Percentiles rank a stretch among this genome's conserved stretches.
These are phyloP conservation scores for Talaromyces wortmannii DNA, from an alignment of 495 filamentous ascomycete genomes.

Conservation along the genomic window DNA sequence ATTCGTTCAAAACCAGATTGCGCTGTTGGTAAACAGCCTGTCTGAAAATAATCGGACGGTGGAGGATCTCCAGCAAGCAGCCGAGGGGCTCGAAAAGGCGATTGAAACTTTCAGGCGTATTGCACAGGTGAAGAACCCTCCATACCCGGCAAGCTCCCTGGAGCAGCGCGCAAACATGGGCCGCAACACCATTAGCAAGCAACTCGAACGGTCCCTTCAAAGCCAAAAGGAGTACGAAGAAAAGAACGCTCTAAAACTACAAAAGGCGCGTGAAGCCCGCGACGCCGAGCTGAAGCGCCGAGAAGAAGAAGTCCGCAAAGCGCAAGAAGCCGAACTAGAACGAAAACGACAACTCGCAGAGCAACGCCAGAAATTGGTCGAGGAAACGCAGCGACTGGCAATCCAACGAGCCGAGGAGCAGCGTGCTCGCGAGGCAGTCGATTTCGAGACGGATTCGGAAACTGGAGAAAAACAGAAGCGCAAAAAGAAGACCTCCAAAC, in stretches of 20 bases:
- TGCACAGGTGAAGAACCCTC: slow-evolving; percentile 73
- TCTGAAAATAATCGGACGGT: slow-evolving; percentile 69
- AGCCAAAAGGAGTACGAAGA: slow-evolving; percentile 88
- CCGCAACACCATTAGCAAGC: slow-evolving; percentile 82
- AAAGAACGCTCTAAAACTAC: slow-evolving; percentile 78
- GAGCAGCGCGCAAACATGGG: slow-evolving; percentile 97
- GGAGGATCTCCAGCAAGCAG: slow-evolving; percentile 69
- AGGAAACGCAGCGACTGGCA: slow-evolving; percentile 65
- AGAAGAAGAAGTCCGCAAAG: slow-evolving; percentile 63
- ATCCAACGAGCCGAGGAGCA: slow-evolving; percentile 69
- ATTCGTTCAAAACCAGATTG: slow-evolving; percentile 92
- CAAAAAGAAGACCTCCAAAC: slow-evolving; percentile 53
- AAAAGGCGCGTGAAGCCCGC: slow-evolving; percentile 64
- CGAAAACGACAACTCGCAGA: slow-evolving; percentile 70
- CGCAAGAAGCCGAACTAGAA: slow-evolving; percentile 59
- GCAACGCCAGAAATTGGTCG: slow-evolving; percentile 71
- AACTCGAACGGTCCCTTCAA: slow-evolving; percentile 77
- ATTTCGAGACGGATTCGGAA: slow-evolving; percentile 67
- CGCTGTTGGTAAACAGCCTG: slow-evolving; percentile 68
- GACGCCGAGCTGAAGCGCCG: slow-evolving; percentile 68
- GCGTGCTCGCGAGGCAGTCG: slow-evolving; percentile 55
- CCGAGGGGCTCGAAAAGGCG: slow-evolving; percentile 79
- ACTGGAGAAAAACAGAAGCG: slow-evolving; percentile 71
- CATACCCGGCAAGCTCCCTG: slow-evolving; percentile 82
- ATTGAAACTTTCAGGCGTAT: slow-evolving; percentile 78